Base-by-base conservation (phyloP, 1,284 basidiomycete genomes). In the Cryptococcus sp. region DNA sequence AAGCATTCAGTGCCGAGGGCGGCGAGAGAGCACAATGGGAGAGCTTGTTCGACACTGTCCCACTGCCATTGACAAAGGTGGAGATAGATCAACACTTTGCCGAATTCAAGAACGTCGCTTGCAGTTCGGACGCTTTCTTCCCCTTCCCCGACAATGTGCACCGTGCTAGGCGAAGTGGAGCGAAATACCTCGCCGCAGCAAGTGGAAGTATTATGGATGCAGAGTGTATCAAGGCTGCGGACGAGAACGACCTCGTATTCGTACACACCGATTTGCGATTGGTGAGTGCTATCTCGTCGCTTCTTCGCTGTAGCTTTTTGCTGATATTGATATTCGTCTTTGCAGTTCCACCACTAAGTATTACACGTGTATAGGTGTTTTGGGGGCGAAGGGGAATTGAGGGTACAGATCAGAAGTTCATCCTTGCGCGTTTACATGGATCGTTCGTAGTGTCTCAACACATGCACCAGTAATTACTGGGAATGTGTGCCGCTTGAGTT, bases 91-190 rank as follows among this genome's bases (percentile, higher is more conserved):
- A 83, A 52, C 92, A 91, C 84, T 85, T 86, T 60, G 78, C 73
- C 55, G 80, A 87, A 79, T 80, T 96, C 59, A 86, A 87, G 54
- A 89, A 86, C 38, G 95, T 99, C 50, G 87, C 89, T 7, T 94
- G 94, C 77, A 91, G 91, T 39, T 93, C 89, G 64, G 96, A 99
- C 71, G 95, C 95, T 57, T 99, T 99, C 84, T 99, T 99, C 91
- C 95, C 95, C 41, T 99, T 99, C 87, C 87, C 93, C 8, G 96
- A 99, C 79, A 99, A 99, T 72, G 95, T 99, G 44, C 89, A 97
- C 78, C 84, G 95, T 56, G 92, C 91, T 51, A 84, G 86, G 76
- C 88, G 91, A 82, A 93, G 91, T 63, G 95, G 95, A 1, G 93
- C 92, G 50, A 86, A 81, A 73, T 98, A 95, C 79, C 84, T 99